phyloP scores from a whole-genome alignment of 2,329 filamentous ascomycete species.

The Sclerotinia nivalis region DNA sequence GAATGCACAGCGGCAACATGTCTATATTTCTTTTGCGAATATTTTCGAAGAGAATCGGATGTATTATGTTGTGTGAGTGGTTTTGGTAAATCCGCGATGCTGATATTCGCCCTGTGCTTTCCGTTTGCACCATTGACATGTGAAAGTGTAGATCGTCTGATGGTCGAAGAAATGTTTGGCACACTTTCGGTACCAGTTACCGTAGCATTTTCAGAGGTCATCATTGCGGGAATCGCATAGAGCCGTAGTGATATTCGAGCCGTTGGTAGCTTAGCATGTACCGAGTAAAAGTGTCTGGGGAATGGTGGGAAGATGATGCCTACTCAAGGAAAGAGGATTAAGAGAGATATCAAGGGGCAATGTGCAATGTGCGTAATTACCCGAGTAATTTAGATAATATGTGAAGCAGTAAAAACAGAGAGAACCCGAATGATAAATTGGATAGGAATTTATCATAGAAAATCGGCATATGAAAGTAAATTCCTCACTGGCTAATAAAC shows the following conservation, averaged over 20 bases:
- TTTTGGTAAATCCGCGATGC: conserved; percentile 31
- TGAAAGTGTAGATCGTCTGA: conserved; percentile 36
- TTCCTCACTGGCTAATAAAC: conserved; percentile 15
- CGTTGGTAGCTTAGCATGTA: conserved; percentile 2
- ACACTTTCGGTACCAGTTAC: conserved; percentile 31
- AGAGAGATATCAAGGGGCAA: conserved; percentile 2
- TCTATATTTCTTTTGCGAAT: conserved; percentile 70
- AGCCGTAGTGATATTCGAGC: background rate
- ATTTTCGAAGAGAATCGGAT: conserved; percentile 22
- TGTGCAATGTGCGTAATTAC: background rate
- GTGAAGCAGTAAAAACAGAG: conserved; percentile 3
- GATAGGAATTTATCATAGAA: conserved; percentile 1
- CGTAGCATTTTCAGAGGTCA: conserved; percentile 33
- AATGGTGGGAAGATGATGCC: background rate
- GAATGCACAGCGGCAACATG: conserved; percentile 89
- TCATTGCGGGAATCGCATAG: conserved; percentile 27
- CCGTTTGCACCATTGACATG: conserved; percentile 26
- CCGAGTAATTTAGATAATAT: background rate
- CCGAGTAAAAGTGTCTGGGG: background rate
- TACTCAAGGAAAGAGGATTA: background rate
- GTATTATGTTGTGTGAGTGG: conserved; percentile 31
- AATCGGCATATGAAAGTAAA: background rate
- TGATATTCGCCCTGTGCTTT: conserved; percentile 18
- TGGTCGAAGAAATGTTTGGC: conserved; percentile 24
- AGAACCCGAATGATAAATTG: conserved; percentile 9